Evolutionary conservation across 2,329 filamentous ascomycete species (phyloP), one percentile per base, ranked within the genome.

Genomic region (Graphium sp.): DNA sequence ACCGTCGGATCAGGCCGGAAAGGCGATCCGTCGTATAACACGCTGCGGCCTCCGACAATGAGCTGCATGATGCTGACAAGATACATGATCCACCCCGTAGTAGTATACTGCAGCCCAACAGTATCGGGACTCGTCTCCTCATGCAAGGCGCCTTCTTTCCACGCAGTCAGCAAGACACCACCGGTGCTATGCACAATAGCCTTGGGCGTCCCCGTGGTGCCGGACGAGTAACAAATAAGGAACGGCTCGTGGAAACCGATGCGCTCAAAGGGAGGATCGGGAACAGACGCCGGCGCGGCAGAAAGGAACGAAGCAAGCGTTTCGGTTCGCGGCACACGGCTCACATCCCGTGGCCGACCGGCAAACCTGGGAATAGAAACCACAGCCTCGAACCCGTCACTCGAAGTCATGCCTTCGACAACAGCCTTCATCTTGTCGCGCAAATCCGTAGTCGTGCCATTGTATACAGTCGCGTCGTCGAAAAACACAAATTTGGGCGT

Each of bases 71-170:
- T 56, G 21, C 62, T 66, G 3, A 59, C 52, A 7, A 84, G 55
- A 44, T 87, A 89, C 82, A 92, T 91, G 50, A 92, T 89, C 82
- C 82, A 91, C 1, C 79, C 77, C 0, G 77, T 83, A 0, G 72
- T 77, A 1, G 72, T 70, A 42, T 63, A 70, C 45, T 71, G 64
- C 32, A 71, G 38, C 1, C 48, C 43, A 2, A 67, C 55, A 24
- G 49, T 53, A n/a, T 50, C 42, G 0, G 53, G 39, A 0, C 37
- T 43, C 4, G 50, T 32, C 17, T 55, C 51, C 26, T 62, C 56
- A 41, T 70, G 63, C 16, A 70, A 46, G 3, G 45, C 48, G 2
- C 53, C 56, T 45, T 91, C 82, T 43, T 85, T 68, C 35, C 39
- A 42, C 10, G 42, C 40, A 36, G 48, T 61, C 15, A 82, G 36